These are phyloP conservation scores for Dryadomyces sulphureus DNA, from an alignment of 2,329 filamentous ascomycete species.

Conservation along the genomic window DNA sequence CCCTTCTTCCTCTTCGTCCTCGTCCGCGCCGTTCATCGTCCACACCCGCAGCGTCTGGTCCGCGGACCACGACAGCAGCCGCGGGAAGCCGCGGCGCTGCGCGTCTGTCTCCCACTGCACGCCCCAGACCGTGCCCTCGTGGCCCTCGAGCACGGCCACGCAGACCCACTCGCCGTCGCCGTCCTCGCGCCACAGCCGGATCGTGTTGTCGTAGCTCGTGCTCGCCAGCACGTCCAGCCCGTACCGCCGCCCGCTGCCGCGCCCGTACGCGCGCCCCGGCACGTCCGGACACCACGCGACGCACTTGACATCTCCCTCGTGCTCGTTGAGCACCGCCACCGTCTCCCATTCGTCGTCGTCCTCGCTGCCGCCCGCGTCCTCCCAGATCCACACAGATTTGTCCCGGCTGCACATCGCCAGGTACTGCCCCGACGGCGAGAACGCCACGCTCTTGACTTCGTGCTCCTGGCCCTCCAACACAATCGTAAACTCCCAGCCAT, in stretches of 20 bases:
- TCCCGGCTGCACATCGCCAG: constrained; percentile 85
- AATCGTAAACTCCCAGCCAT: constrained; percentile 82
- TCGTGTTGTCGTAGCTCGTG: constrained; percentile 87
- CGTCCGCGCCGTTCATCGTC: constrained; percentile 31
- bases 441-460: constrained; percentile 72
- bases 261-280: constrained; percentile 23
- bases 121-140: constrained; percentile 80
- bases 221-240: constrained; percentile 65
- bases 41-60: constrained; percentile 71
- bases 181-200: constrained; percentile 81
- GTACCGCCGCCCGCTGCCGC: constrained; percentile 23
- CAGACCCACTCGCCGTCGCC: constrained; percentile 84
- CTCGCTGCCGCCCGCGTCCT: constrained; percentile 60
- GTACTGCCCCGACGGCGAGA: constrained; percentile 58
- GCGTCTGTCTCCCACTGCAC: constrained; percentile 52
- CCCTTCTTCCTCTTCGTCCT: constrained; percentile 30
- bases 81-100: constrained; percentile 28
- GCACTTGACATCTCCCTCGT: constrained; percentile 88
- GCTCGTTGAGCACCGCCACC: constrained; percentile 84
- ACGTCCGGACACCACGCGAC: constrained; percentile 79
- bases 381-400: constrained; percentile 97
- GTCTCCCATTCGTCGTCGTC: constrained; percentile 95
- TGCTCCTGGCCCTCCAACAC: constrained; percentile 91
- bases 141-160: constrained; percentile 65
- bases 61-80: constrained; percentile 73